A percentile compares a stretch with the other conserved stretches of the same genome.
Evolutionary conservation across 768 basidiomycete species (phyloP).

Genomic region (Stropharia rugosoannulata): DNA sequence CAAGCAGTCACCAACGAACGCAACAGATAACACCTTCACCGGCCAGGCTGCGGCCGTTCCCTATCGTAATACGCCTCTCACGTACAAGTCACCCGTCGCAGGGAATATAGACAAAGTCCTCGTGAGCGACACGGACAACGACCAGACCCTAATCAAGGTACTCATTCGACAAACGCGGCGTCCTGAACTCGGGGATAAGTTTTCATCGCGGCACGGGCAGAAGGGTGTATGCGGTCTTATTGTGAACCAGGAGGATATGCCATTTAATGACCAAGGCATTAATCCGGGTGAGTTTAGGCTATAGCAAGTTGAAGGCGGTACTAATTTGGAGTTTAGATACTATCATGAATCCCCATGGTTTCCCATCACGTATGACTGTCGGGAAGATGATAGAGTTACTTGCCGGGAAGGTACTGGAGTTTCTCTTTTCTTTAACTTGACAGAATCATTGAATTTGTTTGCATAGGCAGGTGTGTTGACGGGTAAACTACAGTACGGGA

Average conservation of each 20-base stretch:
- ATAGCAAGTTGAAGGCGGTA: slow-evolving; percentile 5
- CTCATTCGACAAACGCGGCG: slow-evolving; percentile 94
- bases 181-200: slow-evolving; percentile 98
- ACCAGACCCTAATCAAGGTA: slow-evolving; percentile 96
- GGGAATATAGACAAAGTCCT: slow-evolving; percentile 98
- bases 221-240: slow-evolving; percentile 99
- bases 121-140: slow-evolving; percentile 95
- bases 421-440: background rate
- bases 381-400: slow-evolving; percentile 99
- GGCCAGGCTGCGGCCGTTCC: slow-evolving; percentile 81
- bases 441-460: slow-evolving; percentile 9
- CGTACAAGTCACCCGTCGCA: slow-evolving; percentile 91
- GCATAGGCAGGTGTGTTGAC: slow-evolving; percentile 83
- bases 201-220: slow-evolving; percentile 96
- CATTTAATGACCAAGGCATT: slow-evolving; percentile 98
- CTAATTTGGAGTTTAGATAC: slow-evolving; percentile 58
- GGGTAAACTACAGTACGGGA: slow-evolving; percentile 91
- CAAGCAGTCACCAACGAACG: slow-evolving; percentile 93
- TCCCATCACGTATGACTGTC: slow-evolving; percentile 99
- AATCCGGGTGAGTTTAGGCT: slow-evolving; percentile 63
- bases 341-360: slow-evolving; percentile 99
- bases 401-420: slow-evolving; percentile 75
- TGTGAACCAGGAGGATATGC: slow-evolving; percentile 99
- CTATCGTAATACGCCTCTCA: slow-evolving; percentile 91
- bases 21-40: slow-evolving; percentile 87